A percentile compares a stretch with the other conserved stretches of the same genome.
Evolutionary conservation across 495 filamentous ascomycete species (phyloP).

Genomic region (Niebla homalea): DNA sequence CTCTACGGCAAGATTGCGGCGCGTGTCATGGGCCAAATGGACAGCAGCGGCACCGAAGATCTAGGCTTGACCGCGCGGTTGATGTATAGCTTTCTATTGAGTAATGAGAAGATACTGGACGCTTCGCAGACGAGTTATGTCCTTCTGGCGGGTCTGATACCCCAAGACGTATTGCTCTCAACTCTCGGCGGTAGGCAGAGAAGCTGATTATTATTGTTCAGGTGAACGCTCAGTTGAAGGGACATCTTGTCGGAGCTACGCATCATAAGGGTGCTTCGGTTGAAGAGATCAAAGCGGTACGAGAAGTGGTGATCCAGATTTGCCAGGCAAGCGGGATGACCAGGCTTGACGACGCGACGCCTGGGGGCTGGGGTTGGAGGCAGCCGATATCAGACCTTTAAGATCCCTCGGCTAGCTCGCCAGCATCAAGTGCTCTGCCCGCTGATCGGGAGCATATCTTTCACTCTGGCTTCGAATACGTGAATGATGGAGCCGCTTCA

Average conservation of each 20-base stretch:
- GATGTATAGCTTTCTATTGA: conserved; percentile 39
- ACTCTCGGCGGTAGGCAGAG: background rate
- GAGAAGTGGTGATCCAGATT: conserved; percentile 34
- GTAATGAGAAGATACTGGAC: conserved; percentile 33
- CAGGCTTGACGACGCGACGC: conserved; percentile 16
- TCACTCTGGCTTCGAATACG: no score
- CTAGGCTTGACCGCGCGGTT: conserved; percentile 36
- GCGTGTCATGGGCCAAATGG: conserved; percentile 41
- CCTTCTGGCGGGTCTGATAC: conserved; percentile 42
- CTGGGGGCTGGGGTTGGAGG: conserved; percentile 31
- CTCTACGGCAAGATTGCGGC: conserved; percentile 40
- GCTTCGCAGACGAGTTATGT: conserved; percentile 38
- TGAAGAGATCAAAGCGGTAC: conserved; percentile 38
- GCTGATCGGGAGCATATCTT: no score
- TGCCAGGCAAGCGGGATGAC: conserved; percentile 37
- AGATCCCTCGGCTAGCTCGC: background rate
- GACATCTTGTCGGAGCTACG: conserved; percentile 39
- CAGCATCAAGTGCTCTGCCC: no score
- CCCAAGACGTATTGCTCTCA: conserved; percentile 32
- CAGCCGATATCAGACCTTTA: conserved; percentile 9
- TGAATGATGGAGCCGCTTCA: no score
- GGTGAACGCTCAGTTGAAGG: conserved; percentile 44
- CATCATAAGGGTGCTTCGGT: conserved; percentile 37
- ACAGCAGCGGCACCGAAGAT: conserved; percentile 39
- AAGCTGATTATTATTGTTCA: conserved; percentile 7